Base-by-base conservation (phyloP, 2,329 filamentous ascomycete species). In the Neophaeococcomyces mojaviensis region DNA sequence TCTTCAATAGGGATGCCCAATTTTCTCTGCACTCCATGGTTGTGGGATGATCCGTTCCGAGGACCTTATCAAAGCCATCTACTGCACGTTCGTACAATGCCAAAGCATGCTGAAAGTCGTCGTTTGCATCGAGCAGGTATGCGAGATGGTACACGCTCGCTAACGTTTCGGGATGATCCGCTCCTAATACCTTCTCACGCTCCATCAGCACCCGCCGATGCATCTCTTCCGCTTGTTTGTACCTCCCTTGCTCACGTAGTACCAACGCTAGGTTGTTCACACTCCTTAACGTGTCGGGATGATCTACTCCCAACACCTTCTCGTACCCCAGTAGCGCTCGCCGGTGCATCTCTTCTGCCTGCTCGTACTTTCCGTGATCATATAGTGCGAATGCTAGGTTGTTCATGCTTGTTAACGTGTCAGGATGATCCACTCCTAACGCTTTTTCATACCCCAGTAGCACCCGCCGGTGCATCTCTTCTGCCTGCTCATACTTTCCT, bases 11-110 rank as follows among this genome's bases (percentile, higher is more conserved):
- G n/a, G n/a, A n/a, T n/a, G n/a, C n/a, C n/a, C n/a, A n/a, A n/a
- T n/a, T n/a, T n/a, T n/a, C n/a, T n/a, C n/a, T n/a, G n/a, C n/a
- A n/a, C n/a, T n/a, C n/a, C n/a, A 50, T 32, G 24, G n/a, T 36
- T 58, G 52, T n/a, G 9, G 49, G 55, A 49, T 62, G 54, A 26
- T 59, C 48, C 8, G 35, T 15, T 1, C 59, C 57, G n/a, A 58
- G 46, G 31, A 52, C 20, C 35, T 43, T 49, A 24, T 55, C 48
- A 2, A 40, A 46, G 3, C 41, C 47, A 38, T 49, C 49, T 19
- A 61, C 20, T 16, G 52, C 47, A 34, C 48, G 44, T 37, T 41
- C n/a, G 30, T 53, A 19, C 10, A 60, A 41, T 30, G 48, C 46
- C 40, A 56, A 53, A 12, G 55, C 56, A 43, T 52, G 46, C 28